phyloP scores from a whole-genome alignment of 1,139 yeast species.

The Pichia sp. region DNA sequence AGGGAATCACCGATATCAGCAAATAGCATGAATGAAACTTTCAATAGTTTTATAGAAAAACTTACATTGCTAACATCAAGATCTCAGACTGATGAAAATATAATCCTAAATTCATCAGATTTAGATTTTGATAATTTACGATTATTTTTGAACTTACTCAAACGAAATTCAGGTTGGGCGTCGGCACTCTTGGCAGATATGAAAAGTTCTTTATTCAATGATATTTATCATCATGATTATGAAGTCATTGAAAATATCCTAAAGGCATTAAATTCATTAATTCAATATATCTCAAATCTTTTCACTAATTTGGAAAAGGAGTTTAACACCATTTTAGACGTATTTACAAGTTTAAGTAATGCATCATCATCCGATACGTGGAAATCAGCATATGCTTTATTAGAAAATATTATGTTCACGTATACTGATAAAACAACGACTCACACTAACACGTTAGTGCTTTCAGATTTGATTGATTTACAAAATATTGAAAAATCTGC shows the following conservation, averaged over 20 bases:
- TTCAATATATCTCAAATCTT: conserved; percentile 51
- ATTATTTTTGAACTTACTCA: conserved; percentile 31
- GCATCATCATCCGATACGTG: conserved; percentile 46
- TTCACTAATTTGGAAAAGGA: conserved; percentile 38
- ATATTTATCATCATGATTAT: conserved; percentile 15
- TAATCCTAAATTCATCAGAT: conserved; percentile 22
- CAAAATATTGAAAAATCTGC: conserved; percentile 27
- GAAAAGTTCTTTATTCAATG: conserved; percentile 25
- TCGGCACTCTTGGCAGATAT: conserved; percentile 44
- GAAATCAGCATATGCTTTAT: conserved; percentile 37
- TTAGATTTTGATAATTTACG: conserved; percentile 26
- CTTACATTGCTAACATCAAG: conserved; percentile 15
- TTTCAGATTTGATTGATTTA: conserved; percentile 30
- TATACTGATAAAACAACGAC: conserved; percentile 16
- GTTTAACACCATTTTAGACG: conserved; percentile 44
- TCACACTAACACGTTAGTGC: conserved; percentile 18
- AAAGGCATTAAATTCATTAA: conserved; percentile 48
- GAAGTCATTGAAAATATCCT: conserved; percentile 35
- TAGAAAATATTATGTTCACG: conserved; percentile 36
- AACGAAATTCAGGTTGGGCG: conserved; percentile 48
- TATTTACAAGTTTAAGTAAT: conserved; percentile 39
- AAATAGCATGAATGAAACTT: conserved; percentile 20
- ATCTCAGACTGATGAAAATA: conserved; percentile 4
- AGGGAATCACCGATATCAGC: conserved; percentile 37
- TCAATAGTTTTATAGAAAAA: conserved; percentile 12